Evolutionary conservation across 1,284 basidiomycete genomes (phyloP), one percentile per base, ranked within the genome.

Genomic region (Ustilago lituana): DNA sequence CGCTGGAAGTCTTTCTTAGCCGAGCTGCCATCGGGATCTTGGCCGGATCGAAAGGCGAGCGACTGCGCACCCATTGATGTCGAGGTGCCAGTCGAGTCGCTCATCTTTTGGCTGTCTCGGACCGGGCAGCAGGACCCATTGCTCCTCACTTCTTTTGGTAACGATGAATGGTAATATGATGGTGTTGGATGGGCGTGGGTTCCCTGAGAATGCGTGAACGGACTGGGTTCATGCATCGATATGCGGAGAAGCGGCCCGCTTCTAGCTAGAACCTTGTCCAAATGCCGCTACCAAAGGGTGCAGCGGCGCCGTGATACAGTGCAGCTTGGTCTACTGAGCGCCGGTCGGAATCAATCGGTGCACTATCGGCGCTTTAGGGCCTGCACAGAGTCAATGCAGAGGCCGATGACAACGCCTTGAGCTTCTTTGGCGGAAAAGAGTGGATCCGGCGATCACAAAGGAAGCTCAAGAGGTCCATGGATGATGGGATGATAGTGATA

Each of bases 1-100:
- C 68, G 58, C 19, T 71, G 68, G 22, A 71, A 71, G 44, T 66
- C 59, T 26, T 63, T 71, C 38, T 60, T 62, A n/a, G 45, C 39
- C 7, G 67, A 58, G 15, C 44, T 46, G 5, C 33, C 39, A 19
- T 67, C 64, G 26, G 22, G 43, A 8, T 66, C 63, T 35, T 45
- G 55, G 24, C 14, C 22, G 17, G 49, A 56, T 22, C 38, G 41
- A 38, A 47, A 47, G 20, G 48, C 45, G 20, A 55, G 61, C 12
- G 61, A 64, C 10, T 49, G 45, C 15, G 44, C 27, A 17, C 24
- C 9, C 15, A 46, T 26, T 8, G 49, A 17, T 22, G n/a, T 35
- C n/a, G 49, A 49, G 22, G 47, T 35, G 29, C 45, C 24, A 5
- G 44, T 20, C 12, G 43, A 22, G 24, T 58, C 65, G 52, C 51